A percentile compares a stretch with the other conserved stretches of the same genome.
Evolutionary conservation across 1,284 basidiomycete genomes (phyloP).

Genomic region (Pseudozyma hubeiensis): DNA sequence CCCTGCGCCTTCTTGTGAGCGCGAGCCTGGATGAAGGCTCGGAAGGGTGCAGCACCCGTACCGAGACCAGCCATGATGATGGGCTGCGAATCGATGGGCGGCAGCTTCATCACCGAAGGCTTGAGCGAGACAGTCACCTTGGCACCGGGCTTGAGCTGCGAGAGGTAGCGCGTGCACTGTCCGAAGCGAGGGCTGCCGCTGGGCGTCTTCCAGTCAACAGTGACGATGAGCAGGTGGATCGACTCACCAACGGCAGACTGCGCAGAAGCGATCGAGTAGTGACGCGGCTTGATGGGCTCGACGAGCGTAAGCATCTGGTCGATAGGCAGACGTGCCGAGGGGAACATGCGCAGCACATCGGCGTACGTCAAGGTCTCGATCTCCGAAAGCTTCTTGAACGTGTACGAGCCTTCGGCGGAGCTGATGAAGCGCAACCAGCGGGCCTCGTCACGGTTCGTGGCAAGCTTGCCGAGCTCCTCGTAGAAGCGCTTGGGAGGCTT

Average conservation of each 20-base stretch:
- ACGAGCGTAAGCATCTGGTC: constrained; percentile 88
- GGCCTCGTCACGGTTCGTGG: constrained; percentile 79
- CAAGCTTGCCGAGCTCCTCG: constrained; percentile 83
- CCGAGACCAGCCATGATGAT: constrained; percentile 99
- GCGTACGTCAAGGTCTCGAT: constrained; percentile 95
- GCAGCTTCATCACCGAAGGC: constrained; percentile 99
- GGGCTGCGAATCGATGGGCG: constrained; percentile 84
- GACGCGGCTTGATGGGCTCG: constrained; percentile 83
- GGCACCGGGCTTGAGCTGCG: constrained; percentile 83
- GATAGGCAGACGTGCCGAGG: constrained; percentile 78
- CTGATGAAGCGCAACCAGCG: constrained; percentile 91
- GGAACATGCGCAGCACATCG: constrained; percentile 84
- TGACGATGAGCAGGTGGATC: constrained; percentile 93
- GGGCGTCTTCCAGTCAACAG: constrained; percentile 91
- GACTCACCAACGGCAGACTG: constrained; percentile 93
- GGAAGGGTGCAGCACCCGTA: constrained; percentile 97
- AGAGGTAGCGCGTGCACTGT: constrained; percentile 96
- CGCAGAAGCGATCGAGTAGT: constrained; percentile 96
- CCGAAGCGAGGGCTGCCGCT: constrained; percentile 84
- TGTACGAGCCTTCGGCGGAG: constrained; percentile 87
- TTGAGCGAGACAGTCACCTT: constrained; percentile 98
- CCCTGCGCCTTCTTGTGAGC: constrained; percentile 83
- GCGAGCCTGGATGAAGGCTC: constrained; percentile 95
- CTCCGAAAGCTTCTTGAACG: constrained; percentile 95
- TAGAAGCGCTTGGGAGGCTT: constrained; percentile 96